Conservation (phyloP, 306 rosid genomes). For the Pyrus pyrifolia region DNA sequence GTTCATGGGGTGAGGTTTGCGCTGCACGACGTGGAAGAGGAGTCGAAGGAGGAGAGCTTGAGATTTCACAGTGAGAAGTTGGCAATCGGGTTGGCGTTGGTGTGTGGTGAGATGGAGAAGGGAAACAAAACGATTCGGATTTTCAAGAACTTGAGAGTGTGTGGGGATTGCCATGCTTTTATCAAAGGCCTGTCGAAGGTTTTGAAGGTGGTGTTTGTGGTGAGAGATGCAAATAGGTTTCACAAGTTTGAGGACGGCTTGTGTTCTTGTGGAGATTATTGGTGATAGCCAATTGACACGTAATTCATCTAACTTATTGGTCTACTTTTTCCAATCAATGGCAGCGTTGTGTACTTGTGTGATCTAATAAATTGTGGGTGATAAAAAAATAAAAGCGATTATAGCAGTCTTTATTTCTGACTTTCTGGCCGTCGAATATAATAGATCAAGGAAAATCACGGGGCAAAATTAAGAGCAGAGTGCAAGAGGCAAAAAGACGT, state of each 20-base stretch:
- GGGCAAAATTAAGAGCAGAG: too few species aligned
- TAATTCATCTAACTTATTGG: too few species aligned
- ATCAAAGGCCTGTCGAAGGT: slow-evolving; percentile 48
- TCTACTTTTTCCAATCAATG: too few species aligned
- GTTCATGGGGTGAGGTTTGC: slow-evolving; percentile 40
- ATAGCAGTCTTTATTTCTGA: too few species aligned
- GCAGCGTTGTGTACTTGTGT: too few species aligned
- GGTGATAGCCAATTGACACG: slow-evolving; percentile 14
- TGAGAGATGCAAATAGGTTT: slow-evolving; percentile 60
- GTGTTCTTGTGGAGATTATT: slow-evolving; percentile 63
- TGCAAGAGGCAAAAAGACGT: too few species aligned
- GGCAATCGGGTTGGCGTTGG: slow-evolving; percentile 61
- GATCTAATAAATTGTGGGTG: too few species aligned
- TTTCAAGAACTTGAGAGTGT: slow-evolving; percentile 63
- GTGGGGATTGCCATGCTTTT: slow-evolving; percentile 53
- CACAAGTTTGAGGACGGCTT: slow-evolving; percentile 46
- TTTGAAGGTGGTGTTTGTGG: slow-evolving; percentile 39
- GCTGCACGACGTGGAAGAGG: slow-evolving; percentile 57
- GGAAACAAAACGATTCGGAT: slow-evolving; percentile 26
- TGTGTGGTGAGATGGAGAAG: slow-evolving; percentile 19
- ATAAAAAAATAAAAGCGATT: too few species aligned
- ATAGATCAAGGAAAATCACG: too few species aligned
- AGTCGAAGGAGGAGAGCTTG: slow-evolving; percentile 59
- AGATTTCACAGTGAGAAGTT: slow-evolving; percentile 62
- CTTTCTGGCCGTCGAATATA: too few species aligned